Evolutionary conservation across 495 filamentous ascomycete species (phyloP).

Genomic region (Xylaria grammica): DNA sequence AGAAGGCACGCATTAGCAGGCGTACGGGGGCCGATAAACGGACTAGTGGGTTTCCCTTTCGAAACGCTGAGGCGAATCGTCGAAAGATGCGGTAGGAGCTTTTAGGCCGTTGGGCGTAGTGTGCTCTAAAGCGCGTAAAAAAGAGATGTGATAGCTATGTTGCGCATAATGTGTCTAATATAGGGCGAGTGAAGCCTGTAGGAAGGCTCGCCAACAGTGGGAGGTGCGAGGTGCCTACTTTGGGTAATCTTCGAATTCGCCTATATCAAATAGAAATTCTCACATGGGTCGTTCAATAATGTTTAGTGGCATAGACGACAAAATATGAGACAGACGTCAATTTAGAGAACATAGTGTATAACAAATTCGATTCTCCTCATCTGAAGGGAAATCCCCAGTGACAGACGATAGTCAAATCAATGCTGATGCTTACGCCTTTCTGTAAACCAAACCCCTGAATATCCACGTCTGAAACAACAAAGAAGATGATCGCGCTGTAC

Average conservation of each 20-base stretch:
- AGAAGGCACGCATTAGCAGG: conserved; percentile 64
- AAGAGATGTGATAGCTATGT: too few species aligned
- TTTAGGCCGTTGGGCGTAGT: too few species aligned
- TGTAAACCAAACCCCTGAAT: conserved; percentile 15
- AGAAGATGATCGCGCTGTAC: background rate
- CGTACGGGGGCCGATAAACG: conserved; percentile 80
- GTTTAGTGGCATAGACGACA: background rate
- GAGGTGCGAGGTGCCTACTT: too few species aligned
- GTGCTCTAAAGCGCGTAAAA: too few species aligned
- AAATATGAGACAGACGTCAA: conserved; percentile 19
- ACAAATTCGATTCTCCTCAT: conserved; percentile 6
- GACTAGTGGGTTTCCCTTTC: conserved; percentile 82
- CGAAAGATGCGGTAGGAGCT: conserved; percentile 15
- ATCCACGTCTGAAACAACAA: conserved; percentile 5
- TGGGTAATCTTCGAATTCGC: too few species aligned
- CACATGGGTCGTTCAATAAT: background rate
- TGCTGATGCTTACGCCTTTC: background rate
- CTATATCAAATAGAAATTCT: too few species aligned
- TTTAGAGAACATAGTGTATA: conserved; percentile 2
- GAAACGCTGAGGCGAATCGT: conserved; percentile 50
- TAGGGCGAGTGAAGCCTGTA: too few species aligned
- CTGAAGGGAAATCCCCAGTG: conserved; percentile 15
- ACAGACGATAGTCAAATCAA: conserved; percentile 18
- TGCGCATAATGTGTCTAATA: too few species aligned
- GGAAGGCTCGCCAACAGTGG: too few species aligned